phyloP scores from a whole-genome alignment of 345 rosid genomes.

The Dimocarpus longan region DNA sequence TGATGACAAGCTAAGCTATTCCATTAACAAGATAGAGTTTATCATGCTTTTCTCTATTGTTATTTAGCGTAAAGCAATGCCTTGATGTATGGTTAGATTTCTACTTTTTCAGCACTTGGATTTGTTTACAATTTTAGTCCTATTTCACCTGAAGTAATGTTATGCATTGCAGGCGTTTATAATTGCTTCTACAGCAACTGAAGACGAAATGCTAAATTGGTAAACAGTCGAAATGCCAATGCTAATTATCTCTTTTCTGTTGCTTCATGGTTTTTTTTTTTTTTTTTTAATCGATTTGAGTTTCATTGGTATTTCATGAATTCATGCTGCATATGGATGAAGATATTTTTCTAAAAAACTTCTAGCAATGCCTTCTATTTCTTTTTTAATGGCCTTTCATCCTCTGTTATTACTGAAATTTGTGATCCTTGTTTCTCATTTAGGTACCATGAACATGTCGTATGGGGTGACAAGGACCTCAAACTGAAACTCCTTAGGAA shows the following conservation, averaged over 20 bases:
- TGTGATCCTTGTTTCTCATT: slow-evolving; percentile 22
- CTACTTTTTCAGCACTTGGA: neutral
- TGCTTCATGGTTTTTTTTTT: slow-evolving; percentile 8
- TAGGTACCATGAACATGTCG: slow-evolving; percentile 89
- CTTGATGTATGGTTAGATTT: neutral
- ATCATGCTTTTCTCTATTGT: neutral
- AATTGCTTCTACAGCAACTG: slow-evolving; percentile 93
- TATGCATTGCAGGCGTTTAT: slow-evolving; percentile 79
- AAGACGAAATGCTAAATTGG: slow-evolving; percentile 93
- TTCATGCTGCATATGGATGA: neutral
- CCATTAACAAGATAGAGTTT: neutral
- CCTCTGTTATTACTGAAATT: neutral
- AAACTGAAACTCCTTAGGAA: slow-evolving; percentile 75
- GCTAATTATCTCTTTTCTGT: neutral
- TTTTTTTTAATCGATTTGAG: neutral
- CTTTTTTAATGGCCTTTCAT: neutral
- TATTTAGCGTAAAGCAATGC: neutral
- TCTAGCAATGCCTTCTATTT: neutral
- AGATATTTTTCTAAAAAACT: neutral
- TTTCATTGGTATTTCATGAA: neutral
- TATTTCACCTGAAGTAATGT: slow-evolving; percentile 6
- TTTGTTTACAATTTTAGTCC: slow-evolving; percentile 9
- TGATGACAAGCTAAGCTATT: neutral
- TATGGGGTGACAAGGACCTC: slow-evolving; percentile 84
- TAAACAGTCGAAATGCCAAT: slow-evolving; percentile 35